Evolutionary conservation across 805 yeast genomes (phyloP).

Genomic region (Yarrowia divulgata): DNA sequence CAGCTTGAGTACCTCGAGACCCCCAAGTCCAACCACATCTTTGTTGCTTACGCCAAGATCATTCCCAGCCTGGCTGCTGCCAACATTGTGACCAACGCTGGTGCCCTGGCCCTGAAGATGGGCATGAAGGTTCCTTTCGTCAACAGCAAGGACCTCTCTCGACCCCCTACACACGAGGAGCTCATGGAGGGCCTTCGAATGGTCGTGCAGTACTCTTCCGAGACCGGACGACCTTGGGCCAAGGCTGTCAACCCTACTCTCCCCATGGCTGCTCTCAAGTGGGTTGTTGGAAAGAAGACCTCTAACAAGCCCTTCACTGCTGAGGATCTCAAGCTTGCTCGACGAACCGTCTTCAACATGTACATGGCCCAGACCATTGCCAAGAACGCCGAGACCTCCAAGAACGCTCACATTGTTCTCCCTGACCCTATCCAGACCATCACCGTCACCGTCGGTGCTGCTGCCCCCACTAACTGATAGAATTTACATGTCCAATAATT

Average conservation of each 20-base stretch:
- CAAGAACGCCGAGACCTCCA: constrained; percentile 8
- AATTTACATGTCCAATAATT: background rate
- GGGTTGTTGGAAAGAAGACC: background rate
- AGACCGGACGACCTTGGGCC: constrained; percentile 5
- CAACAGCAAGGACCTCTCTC: constrained; percentile 1
- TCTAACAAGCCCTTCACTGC: background rate
- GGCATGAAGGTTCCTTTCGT: constrained; percentile 12
- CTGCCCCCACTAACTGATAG: constrained; percentile 1
- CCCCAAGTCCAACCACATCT: background rate
- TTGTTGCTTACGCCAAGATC: constrained; percentile 8
- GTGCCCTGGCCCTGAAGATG: background rate
- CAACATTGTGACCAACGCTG: constrained; percentile 13
- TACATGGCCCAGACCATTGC: constrained; percentile 23
- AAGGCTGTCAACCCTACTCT: constrained; percentile 8
- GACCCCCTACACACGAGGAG: constrained; percentile 2
- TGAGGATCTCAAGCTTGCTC: constrained; percentile 5
- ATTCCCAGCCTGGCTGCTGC: constrained; percentile 15
- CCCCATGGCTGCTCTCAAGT: constrained; percentile 3
- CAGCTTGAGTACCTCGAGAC: constrained; percentile 4
- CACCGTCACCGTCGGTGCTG: constrained; percentile 5
- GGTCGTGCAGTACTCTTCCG: background rate
- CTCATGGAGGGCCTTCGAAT: background rate
- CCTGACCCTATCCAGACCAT: constrained; percentile 7
- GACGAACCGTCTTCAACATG: constrained; percentile 20
- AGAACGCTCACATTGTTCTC: constrained; percentile 11